A percentile compares a stretch with the other conserved stretches of the same genome.
phyloP scores from a whole-genome alignment of 768 basidiomycete genomes.

The Tulasnella sp. region DNA sequence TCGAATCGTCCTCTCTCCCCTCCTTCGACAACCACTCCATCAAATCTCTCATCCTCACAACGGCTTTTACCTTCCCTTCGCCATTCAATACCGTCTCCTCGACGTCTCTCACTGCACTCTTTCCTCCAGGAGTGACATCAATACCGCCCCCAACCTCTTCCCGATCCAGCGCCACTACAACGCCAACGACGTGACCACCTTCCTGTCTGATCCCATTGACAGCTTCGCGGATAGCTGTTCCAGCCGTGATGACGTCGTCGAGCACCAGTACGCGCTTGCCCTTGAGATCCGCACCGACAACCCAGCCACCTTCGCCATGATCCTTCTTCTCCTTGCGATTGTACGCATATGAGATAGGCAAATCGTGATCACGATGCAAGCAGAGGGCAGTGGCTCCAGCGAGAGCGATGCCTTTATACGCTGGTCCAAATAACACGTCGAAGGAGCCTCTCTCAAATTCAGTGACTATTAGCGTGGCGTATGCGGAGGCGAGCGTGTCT shows the following conservation, averaged over 20 bases:
- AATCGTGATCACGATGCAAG: slow-evolving; percentile 51
- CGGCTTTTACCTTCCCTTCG: slow-evolving; percentile 57
- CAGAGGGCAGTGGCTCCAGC: slow-evolving; percentile 74
- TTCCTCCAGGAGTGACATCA: slow-evolving; percentile 16
- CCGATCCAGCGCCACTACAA: slow-evolving; percentile 76
- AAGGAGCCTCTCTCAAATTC: slow-evolving; percentile 34
- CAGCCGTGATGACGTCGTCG: slow-evolving; percentile 94
- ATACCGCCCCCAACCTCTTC: slow-evolving; percentile 64
- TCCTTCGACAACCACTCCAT: slow-evolving; percentile 71
- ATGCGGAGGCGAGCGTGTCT: slow-evolving; percentile 62
- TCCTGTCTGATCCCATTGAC: slow-evolving; percentile 56
- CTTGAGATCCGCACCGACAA: slow-evolving; percentile 77
- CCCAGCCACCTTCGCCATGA: slow-evolving; percentile 87
- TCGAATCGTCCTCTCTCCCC: slow-evolving; percentile 51
- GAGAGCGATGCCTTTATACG: slow-evolving; percentile 94
- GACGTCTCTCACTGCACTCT: slow-evolving; percentile 72
- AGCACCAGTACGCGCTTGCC: slow-evolving; percentile 78
- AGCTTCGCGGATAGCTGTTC: slow-evolving; percentile 77
- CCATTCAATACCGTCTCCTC: slow-evolving; percentile 55
- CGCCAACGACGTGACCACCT: slow-evolving; percentile 78
- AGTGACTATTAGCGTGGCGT: slow-evolving; percentile 63
- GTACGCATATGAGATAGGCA: slow-evolving; percentile 72
- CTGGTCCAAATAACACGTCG: slow-evolving; percentile 89
- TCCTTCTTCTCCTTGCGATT: slow-evolving; percentile 94
- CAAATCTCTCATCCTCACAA: slow-evolving; percentile 76